Evolutionary conservation across 2,329 filamentous ascomycete species (phyloP), one percentile per base, ranked within the genome.

Genomic region (Trichoderma sp.): DNA sequence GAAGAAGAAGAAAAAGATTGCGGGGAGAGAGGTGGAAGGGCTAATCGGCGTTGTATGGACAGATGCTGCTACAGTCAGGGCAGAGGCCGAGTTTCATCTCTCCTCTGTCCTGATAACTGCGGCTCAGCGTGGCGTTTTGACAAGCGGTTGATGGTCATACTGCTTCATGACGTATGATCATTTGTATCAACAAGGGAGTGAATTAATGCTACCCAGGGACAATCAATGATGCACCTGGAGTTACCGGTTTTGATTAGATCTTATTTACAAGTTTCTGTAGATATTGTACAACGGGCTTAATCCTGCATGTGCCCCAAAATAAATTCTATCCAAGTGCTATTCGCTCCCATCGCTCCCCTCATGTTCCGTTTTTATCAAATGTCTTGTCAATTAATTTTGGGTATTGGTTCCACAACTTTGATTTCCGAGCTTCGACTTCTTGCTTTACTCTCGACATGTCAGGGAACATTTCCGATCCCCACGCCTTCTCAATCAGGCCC

Each of bases 401-500:
- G 56, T 81, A 81, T 51, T 72, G 76, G 21, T 73, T 75, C 78
- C 78, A 80, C 18, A 81, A 43, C 73, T 78, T 78, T 7, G 77
- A 76, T 36, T 76, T 79, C 58, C 76, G 75, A 32, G 74, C 71
- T 43, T 80, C 78, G 18, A 82, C 67, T 66, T 80, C 77, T n/a
- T 68, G 62, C 4, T 69, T 47, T 69, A 81, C 65, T 18, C 76
- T 73, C 26, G 72, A 53, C 6, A 73, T 70, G 15, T 70, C 73
- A 0, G 80, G 77, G 1, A 82, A 73, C 34, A 82, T 67, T 57
- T 78, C 77, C 4, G 73, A 75, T 7, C 80, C 81, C 81, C 81
- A 82, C 2, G 80, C 80, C 39, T 77, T 71, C 36, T 82, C 78
- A n/a, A 81, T 73, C 5, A 82, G 71, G 12, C 43, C 39, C 74